Evolutionary conservation across 805 yeast species (phyloP).

Genomic region (Ogataea pini): DNA sequence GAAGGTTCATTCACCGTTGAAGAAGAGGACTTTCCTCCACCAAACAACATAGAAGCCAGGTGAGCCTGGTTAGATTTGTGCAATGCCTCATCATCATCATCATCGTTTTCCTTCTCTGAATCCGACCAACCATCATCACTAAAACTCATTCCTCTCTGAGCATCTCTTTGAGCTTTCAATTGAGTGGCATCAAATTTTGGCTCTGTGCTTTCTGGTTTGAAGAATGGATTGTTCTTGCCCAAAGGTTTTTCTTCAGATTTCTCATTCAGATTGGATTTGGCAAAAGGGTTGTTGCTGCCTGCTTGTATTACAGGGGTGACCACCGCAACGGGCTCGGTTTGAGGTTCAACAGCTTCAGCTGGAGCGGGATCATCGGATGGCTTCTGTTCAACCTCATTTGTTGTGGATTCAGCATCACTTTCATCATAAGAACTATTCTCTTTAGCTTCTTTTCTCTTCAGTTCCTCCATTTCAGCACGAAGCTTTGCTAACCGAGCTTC

Average conservation of each 20-base stretch:
- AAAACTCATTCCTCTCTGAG: slow-evolving; percentile 58
- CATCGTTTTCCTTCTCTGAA: slow-evolving; percentile 43
- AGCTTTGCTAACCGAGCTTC: slow-evolving; percentile 60
- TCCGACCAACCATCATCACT: slow-evolving; percentile 44
- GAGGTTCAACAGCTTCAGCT: too few species aligned
- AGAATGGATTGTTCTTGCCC: slow-evolving; percentile 51
- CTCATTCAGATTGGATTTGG: slow-evolving; percentile 33
- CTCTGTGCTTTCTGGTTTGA: slow-evolving; percentile 45
- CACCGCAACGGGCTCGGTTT: not conserved
- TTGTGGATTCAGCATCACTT: slow-evolving; percentile 20
- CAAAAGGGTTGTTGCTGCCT: slow-evolving; percentile 50
- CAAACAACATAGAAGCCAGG: slow-evolving; percentile 54
- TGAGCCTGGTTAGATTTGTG: slow-evolving; percentile 55
- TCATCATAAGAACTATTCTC: slow-evolving; percentile 28
- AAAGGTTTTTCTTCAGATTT: slow-evolving; percentile 15
- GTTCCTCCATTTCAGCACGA: slow-evolving; percentile 58
- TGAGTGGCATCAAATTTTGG: slow-evolving; percentile 51
- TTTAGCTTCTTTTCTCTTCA: slow-evolving; percentile 44
- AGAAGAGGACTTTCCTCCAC: slow-evolving; percentile 50
- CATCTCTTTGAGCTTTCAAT: slow-evolving; percentile 69
- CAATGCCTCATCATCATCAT: slow-evolving; percentile 50
- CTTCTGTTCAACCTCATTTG: slow-evolving; percentile 8
- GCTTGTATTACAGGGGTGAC: slow-evolving; percentile 23
- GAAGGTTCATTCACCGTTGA: slow-evolving; percentile 23
- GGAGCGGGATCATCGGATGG: slow-evolving; percentile 2